Conservation (phyloP, 2,329 filamentous ascomycete genomes). For the Graphilbum ipis-grandicollis region DNA sequence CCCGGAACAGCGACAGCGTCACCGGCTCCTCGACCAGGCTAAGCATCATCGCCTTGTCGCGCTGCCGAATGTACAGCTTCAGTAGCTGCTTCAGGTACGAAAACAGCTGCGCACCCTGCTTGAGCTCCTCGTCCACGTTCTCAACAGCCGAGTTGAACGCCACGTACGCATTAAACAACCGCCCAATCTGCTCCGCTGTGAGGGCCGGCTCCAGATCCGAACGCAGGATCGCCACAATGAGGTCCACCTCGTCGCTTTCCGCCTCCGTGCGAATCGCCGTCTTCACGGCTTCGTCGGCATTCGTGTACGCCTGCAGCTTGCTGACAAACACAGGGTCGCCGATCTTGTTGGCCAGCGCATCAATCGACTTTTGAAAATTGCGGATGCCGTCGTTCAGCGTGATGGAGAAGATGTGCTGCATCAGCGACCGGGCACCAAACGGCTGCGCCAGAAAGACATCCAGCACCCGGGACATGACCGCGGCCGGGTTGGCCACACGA, state of each 20-base stretch:
- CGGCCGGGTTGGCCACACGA: conserved; percentile 84
- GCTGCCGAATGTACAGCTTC: conserved; percentile 77
- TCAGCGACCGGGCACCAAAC: conserved; percentile 72
- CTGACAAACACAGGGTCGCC: conserved; percentile 62
- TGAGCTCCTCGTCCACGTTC: conserved; percentile 74
- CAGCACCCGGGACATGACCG: conserved; percentile 89
- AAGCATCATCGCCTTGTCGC: conserved; percentile 96
- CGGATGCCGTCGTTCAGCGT: conserved; percentile 82
- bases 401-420: conserved; percentile 88
- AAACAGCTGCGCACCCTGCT: conserved; percentile 79
- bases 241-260: conserved; percentile 54
- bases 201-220: conserved; percentile 64
- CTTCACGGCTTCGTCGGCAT: conserved; percentile 61
- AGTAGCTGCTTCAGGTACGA: conserved; percentile 88
- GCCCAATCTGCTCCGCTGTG: conserved; percentile 57
- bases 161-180: conserved; percentile 85
- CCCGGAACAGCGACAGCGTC: conserved; percentile 89
- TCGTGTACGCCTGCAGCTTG: conserved; percentile 67
- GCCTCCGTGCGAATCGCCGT: conserved; percentile 58
- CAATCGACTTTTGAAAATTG: conserved; percentile 73
- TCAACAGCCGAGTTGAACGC: conserved; percentile 93
- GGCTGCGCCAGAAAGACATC: conserved; percentile 94
- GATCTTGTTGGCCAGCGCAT: conserved; percentile 58
- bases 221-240: conserved; percentile 70
- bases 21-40: conserved; percentile 88